These are phyloP conservation scores for Globisporangium nagaii DNA, from an alignment of 352 stramenopile genomes.

Conservation along the genomic window DNA sequence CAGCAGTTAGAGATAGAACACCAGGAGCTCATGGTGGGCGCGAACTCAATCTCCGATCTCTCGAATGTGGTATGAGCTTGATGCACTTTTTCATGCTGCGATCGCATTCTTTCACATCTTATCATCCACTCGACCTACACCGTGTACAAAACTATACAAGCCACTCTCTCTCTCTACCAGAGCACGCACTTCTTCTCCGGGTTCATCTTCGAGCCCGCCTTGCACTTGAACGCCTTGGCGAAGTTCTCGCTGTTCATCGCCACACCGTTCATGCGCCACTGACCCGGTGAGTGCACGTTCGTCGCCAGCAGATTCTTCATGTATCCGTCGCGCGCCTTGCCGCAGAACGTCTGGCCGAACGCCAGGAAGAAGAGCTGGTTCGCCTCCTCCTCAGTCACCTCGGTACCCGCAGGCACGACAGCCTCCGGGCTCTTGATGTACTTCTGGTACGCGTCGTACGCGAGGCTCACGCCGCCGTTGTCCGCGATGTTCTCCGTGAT, in stretches of 20 bases:
- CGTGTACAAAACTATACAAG: too few species aligned
- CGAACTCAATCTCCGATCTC: too few species aligned
- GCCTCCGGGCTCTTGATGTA: constrained; percentile 20
- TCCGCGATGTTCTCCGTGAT: constrained; percentile 77
- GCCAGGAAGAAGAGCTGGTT: constrained; percentile 63
- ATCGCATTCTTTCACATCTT: too few species aligned
- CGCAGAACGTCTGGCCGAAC: constrained; percentile 61
- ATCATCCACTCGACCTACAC: too few species aligned
- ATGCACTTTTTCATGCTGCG: too few species aligned
- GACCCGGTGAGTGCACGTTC: constrained; percentile 34
- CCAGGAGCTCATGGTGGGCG: too few species aligned
- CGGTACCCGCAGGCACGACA: too few species aligned
- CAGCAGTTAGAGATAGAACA: not conserved
- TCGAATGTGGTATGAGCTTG: too few species aligned
- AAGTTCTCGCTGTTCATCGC: constrained; percentile 62
- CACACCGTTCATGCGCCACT: constrained; percentile 62
- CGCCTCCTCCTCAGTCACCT: constrained; percentile 14
- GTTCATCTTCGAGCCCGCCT: constrained; percentile 35
- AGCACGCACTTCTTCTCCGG: constrained; percentile 41
- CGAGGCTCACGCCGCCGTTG: constrained; percentile 52
- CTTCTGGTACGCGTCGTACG: constrained; percentile 49
- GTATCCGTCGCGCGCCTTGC: constrained; percentile 33
- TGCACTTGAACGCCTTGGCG: constrained; percentile 42
- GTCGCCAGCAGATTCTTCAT: constrained; percentile 30
- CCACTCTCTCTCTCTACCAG: too few species aligned